Percentiles rank a stretch among this genome's conserved stretches.
phyloP scores from a whole-genome alignment of 2,329 filamentous ascomycete species.

The Bipolaris gigantea region DNA sequence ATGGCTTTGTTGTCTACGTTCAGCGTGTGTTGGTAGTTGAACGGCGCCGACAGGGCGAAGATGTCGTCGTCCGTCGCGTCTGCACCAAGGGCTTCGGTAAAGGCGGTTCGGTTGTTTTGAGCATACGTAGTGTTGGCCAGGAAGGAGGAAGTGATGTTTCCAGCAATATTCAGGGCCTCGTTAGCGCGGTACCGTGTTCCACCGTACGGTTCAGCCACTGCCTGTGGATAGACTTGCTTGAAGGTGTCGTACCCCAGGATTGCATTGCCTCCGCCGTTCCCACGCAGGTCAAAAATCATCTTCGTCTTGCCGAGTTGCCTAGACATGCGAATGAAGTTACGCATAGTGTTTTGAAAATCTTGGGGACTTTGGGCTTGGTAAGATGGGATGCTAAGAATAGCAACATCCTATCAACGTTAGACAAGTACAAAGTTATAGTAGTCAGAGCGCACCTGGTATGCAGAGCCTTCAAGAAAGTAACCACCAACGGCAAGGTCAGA shows the following conservation, averaged over 20 bases:
- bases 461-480: constrained; percentile 49
- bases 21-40: constrained; percentile 41
- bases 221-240: constrained; percentile 56
- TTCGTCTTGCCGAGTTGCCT: constrained; percentile 57
- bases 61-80: constrained; percentile 26
- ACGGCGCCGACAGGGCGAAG: constrained; percentile 28
- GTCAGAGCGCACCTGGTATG: constrained; percentile 41
- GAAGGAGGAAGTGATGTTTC: constrained; percentile 38
- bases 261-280: constrained; percentile 61
- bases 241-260: constrained; percentile 52
- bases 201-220: constrained; percentile 47
- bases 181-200: constrained; percentile 53
- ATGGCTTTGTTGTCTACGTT: constrained; percentile 36
- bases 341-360: constrained; percentile 46
- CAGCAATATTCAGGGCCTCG: constrained; percentile 43
- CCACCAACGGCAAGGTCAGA: constrained; percentile 46
- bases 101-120: constrained; percentile 34
- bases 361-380: constrained; percentile 42
- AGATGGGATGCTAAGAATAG: constrained; percentile 50
- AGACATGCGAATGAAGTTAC: constrained; percentile 53
- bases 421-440: constrained; percentile 27
- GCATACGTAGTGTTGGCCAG: constrained; percentile 32
- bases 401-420: constrained; percentile 48
- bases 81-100: constrained; percentile 29
- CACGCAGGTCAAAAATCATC: constrained; percentile 65